These are phyloP conservation scores for Pelargonium citronellum DNA, from an alignment of 441 rosid species.

Conservation along the genomic window DNA sequence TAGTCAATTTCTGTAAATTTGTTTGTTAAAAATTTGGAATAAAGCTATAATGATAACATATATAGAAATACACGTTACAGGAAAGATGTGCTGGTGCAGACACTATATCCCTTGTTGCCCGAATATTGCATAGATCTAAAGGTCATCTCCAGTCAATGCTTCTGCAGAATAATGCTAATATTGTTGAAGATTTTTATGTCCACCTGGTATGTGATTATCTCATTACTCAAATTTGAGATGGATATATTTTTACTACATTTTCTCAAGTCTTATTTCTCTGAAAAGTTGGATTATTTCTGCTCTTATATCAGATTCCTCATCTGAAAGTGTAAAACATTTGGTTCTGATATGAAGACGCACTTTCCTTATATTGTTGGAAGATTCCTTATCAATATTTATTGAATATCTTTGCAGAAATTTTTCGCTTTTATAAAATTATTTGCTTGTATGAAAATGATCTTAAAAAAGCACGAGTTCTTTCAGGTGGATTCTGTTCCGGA, in stretches of 20 bases:
- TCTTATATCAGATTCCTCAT: not conserved
- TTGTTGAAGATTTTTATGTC: conserved; percentile 80
- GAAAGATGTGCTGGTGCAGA: conserved; percentile 94
- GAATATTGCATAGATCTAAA: conserved; percentile 76
- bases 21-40: conserved; percentile 16
- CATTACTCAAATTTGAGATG: conserved; percentile 1
- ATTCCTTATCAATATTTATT: not conserved
- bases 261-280: conserved; percentile 6
- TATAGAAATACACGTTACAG: conserved; percentile 40
- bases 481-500: conserved; percentile 94
- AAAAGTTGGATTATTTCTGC: not conserved
- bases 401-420: conserved; percentile 6
- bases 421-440: not conserved
- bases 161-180: conserved; percentile 61
- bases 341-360: not conserved
- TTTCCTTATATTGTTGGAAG: conserved; percentile 1
- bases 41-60: conserved; percentile 12
- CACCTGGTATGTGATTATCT: conserved; percentile 58
- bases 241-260: not conserved
- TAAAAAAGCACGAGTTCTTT: conserved; percentile 12
- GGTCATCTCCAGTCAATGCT: conserved; percentile 89
- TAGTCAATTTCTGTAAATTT: conserved; percentile 15
- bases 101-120: conserved; percentile 77
- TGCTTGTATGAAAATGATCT: conserved; percentile 7
- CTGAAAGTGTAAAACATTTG: not conserved